phyloP scores from a whole-genome alignment of 2,329 filamentous ascomycete species.

The Penicillium thymicola region DNA sequence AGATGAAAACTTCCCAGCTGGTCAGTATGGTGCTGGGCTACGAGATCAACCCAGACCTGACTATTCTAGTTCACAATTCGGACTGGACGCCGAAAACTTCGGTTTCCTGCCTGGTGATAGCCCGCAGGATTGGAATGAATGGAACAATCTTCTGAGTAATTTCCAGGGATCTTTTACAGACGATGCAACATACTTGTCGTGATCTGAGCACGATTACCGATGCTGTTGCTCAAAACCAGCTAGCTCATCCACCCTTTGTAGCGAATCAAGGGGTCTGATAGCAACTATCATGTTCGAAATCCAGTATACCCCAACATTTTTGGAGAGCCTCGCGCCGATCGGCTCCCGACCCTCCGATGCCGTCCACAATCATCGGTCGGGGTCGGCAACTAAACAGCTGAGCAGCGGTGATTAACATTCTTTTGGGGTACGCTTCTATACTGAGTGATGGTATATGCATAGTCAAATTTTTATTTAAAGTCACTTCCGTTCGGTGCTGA shows the following conservation, averaged over 20 bases:
- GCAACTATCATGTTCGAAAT: background rate
- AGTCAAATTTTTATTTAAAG: background rate
- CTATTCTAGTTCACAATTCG: background rate
- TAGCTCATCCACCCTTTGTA: background rate
- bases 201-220: background rate
- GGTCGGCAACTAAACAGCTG: slow-evolving; percentile 11
- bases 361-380: slow-evolving; percentile 12
- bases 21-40: background rate
- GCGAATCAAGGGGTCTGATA: background rate
- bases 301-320: background rate
- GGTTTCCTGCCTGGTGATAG: slow-evolving; percentile 17
- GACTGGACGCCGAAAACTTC: slow-evolving; percentile 1
- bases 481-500: background rate
- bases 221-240: background rate
- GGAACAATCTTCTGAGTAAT: slow-evolving; percentile 30
- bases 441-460: background rate
- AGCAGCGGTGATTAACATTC: background rate
- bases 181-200: slow-evolving; percentile 15
- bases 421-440: background rate
- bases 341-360: slow-evolving; percentile 8
- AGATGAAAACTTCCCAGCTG: background rate
- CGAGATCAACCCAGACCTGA: slow-evolving; percentile 3
- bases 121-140: slow-evolving; percentile 29
- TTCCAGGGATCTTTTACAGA: slow-evolving; percentile 23
- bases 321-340: slow-evolving; percentile 3